Conservation (phyloP, 768 basidiomycete species). For the Tephrocybe sp. region DNA sequence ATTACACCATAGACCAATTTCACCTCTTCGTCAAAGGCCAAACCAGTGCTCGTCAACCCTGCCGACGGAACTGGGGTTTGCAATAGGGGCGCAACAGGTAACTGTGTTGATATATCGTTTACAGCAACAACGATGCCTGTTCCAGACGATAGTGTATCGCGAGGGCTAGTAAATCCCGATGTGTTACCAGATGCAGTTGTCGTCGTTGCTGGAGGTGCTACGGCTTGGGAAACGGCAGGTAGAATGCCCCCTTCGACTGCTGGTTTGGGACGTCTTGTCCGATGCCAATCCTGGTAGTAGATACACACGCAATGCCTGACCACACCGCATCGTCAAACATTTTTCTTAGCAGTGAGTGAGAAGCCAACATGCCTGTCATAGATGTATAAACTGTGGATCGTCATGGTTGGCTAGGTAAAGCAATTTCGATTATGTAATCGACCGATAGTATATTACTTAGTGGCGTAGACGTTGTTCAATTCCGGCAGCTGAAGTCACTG, state of each 20-base stretch:
- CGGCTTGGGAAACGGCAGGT: constrained; percentile 76
- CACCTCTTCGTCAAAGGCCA: constrained; percentile 96
- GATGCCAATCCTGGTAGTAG: constrained; percentile 96
- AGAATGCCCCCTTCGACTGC: constrained; percentile 75
- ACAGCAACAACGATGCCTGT: constrained; percentile 71
- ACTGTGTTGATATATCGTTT: constrained; percentile 39
- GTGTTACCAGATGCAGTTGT: constrained; percentile 30
- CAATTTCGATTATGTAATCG: constrained; percentile 15
- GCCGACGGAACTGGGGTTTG: constrained; percentile 33
- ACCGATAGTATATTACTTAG: too few species aligned
- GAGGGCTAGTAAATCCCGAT: constrained; percentile 53
- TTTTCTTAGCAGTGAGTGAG: background rate
- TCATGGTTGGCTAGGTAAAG: constrained; percentile 50
- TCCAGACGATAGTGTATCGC: constrained; percentile 63
- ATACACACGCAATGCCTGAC: constrained; percentile 86
- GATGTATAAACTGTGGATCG: constrained; percentile 90
- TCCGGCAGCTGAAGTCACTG: too few species aligned
- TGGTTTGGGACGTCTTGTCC: constrained; percentile 69
- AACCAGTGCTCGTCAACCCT: constrained; percentile 45
- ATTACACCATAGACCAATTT: constrained; percentile 98
- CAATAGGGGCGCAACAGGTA: constrained; percentile 35
- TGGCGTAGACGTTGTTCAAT: too few species aligned
- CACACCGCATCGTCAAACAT: constrained; percentile 9
- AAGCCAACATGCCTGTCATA: constrained; percentile 71
- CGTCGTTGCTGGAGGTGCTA: constrained; percentile 37